These are phyloP conservation scores for Nemania sp. DNA, from an alignment of 2,329 filamentous ascomycete genomes.

Conservation along the genomic window DNA sequence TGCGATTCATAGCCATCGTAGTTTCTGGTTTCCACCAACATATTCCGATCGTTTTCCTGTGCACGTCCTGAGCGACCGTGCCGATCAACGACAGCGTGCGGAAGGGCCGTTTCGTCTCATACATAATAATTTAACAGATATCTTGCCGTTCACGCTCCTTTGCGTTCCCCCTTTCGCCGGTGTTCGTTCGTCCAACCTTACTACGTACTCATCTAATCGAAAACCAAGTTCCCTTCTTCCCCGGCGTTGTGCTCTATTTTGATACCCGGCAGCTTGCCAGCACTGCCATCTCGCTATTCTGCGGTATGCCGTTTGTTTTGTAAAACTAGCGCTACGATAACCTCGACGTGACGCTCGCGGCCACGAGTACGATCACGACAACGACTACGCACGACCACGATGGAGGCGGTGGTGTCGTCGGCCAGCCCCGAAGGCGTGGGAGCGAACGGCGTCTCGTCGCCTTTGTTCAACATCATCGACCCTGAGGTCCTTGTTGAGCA, in stretches of 20 bases:
- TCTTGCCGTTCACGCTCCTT: constrained; percentile 29
- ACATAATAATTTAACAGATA: too few relatives aligned
- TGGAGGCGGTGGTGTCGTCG: constrained; percentile 57
- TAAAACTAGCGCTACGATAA: too few relatives aligned
- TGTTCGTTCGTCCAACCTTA: too few relatives aligned
- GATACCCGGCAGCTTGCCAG: constrained; percentile 24
- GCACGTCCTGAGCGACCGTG: constrained; percentile 8
- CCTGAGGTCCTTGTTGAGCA: constrained; percentile 72
- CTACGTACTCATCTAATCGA: constrained; percentile 23
- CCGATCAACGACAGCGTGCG: constrained; percentile 9
- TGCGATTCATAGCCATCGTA: too few relatives aligned
- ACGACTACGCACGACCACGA: constrained; percentile 40
- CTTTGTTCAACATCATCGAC: constrained; percentile 63
- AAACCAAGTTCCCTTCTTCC: constrained; percentile 5
- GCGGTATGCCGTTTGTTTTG: constrained; percentile 31
- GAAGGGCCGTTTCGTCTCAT: constrained; percentile 1
- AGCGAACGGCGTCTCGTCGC: constrained; percentile 50
- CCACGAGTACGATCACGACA: constrained; percentile 21
- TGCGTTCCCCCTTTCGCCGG: too few relatives aligned
- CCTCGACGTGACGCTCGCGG: too few relatives aligned
- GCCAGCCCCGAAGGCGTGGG: constrained; percentile 46
- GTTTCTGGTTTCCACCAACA: too few relatives aligned
- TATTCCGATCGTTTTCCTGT: constrained; percentile 8
- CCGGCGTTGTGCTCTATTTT: constrained; percentile 23
- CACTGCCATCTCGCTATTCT: constrained; percentile 25